Conservation (phyloP, 768 basidiomycete species). For the Agaricus sinodeliciosus region DNA sequence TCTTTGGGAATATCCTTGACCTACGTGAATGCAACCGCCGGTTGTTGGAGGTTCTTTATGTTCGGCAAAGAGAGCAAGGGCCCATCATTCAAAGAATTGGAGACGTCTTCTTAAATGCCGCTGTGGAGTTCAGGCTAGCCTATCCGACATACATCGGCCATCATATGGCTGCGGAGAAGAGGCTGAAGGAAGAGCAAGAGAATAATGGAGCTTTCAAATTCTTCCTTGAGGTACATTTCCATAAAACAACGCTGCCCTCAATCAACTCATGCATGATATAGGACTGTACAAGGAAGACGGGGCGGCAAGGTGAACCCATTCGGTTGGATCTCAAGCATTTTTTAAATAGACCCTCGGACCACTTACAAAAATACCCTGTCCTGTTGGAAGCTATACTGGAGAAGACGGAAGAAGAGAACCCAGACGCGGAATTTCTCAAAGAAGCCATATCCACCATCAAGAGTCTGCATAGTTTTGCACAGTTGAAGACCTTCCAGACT, state of each 20-base stretch:
- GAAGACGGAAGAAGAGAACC: slow-evolving; percentile 74
- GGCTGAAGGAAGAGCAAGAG: slow-evolving; percentile 82
- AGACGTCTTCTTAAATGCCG: slow-evolving; percentile 82
- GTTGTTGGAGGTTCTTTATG: slow-evolving; percentile 80
- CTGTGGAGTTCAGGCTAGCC: slow-evolving; percentile 78
- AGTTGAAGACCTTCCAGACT: slow-evolving; percentile 83
- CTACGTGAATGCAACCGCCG: slow-evolving; percentile 78
- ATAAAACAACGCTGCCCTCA: not conserved
- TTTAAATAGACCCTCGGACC: slow-evolving; percentile 72
- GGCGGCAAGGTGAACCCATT: slow-evolving; percentile 31
- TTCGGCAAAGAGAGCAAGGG: slow-evolving; percentile 80
- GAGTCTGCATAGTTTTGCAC: slow-evolving; percentile 72
- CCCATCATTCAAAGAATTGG: slow-evolving; percentile 83
- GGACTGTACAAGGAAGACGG: slow-evolving; percentile 36
- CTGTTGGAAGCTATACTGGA: slow-evolving; percentile 81
- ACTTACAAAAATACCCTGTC: slow-evolving; percentile 83
- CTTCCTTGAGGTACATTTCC: slow-evolving; percentile 69
- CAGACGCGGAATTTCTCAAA: slow-evolving; percentile 74
- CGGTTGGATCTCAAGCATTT: slow-evolving; percentile 65
- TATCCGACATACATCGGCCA: slow-evolving; percentile 86
- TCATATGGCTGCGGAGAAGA: slow-evolving; percentile 78
- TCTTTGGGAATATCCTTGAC: slow-evolving; percentile 85
- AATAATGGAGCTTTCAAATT: slow-evolving; percentile 73
- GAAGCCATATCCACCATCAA: slow-evolving; percentile 81
- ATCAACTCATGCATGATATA: slow-evolving; percentile 11